Evolutionary conservation across 352 stramenopile species (phyloP), one percentile per base, ranked within the genome.

Genomic region (Peronospora farinosa): DNA sequence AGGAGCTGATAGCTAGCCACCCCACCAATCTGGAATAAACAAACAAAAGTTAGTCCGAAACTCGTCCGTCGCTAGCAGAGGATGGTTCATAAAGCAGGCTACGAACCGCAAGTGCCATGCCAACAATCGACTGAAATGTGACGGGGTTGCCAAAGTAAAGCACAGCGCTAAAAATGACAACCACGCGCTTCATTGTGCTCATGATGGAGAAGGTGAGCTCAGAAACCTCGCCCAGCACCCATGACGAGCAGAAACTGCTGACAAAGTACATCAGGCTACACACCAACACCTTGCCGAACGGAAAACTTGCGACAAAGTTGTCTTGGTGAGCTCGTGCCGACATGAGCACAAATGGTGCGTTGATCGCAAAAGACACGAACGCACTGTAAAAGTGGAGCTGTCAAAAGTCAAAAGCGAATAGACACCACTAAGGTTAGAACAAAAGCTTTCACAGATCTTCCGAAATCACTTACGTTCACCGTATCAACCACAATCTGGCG

Each of bases 121-220:
- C 83, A 2, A 71, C 27, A 28, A 84, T 57, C 12, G 83, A 93
- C 47, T 89, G 74, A 25, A 54, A 23, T 0, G 77, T 89, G 27
- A 93, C 78, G 0, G 74, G 63, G 45, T 87, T 93, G 36, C 83
- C 83, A 46, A 93, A 93, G 69, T 92, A 93, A 25, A 90, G 53
- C 13, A 93, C 74, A 2, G 83, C 80, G 46, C 83, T 89, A 27
- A 91, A 59, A 54, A 93, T 89, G 54, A 93, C 83, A 48, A 93
- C 83, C 44, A 92, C 77, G 10, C 83, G 83, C 69, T 92, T 91
- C 80, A 93, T 90, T 17, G 83, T 93, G 55, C 78, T 84, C 83
- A 93, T 93, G 65, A 93, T 93, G 43, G 83, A 93, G 65, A 89
- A 93, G 39, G 83, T 90, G 31, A 93, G 77, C 61, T 93, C 83